Base-by-base conservation (phyloP, 257 asterid genomes). In the Plectranthus barbatus region DNA sequence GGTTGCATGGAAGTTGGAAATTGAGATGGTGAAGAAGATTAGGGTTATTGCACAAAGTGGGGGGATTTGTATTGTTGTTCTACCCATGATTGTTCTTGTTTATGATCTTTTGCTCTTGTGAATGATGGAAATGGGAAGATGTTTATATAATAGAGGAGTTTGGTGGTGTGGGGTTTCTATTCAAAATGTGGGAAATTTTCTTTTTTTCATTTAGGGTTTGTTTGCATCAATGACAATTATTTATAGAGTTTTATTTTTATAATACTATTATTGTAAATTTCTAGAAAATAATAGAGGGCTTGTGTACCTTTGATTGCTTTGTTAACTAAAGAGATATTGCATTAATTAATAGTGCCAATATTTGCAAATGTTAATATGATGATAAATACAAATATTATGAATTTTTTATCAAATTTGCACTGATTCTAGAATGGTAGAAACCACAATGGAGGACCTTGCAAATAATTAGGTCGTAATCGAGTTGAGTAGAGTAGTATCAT, bases 11-110 rank as follows among this genome's bases (percentile, higher is more conserved):
- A 70, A 50, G 31, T 17, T 61, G 7, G 68, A 10, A 14, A 64
- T 14, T 3, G 61, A 65, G 8, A 70, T 23, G 7, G 48, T 1
- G 14, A 58, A 37, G 14, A 58, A 37, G 45, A 68, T 21, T 21
- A 64, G 20, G 67, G 76, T 26, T 15, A 34, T 34, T 37, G 70
- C 9, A 42, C 44, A 74, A 55, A 14, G 34, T 53, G 54, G 44
- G 52, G 66, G 13, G 21, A 37, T 40, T 37, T 56, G 33, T 50
- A 44, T 59, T 70, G 71, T 74, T 52, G 62, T 59, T 52, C 12
- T 37, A 13, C 59, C 24, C 73, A 50, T 67, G 14, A 13, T 23
- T 70, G 8, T 12, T 36, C 26, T 29, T 52, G 29, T 42, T n/a
- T n/a, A n/a, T n/a, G n/a, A n/a, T n/a, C n/a, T n/a, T n/a, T n/a